phyloP scores from a whole-genome alignment of 2,329 filamentous ascomycete species.

The Lachnellula hyalina region DNA sequence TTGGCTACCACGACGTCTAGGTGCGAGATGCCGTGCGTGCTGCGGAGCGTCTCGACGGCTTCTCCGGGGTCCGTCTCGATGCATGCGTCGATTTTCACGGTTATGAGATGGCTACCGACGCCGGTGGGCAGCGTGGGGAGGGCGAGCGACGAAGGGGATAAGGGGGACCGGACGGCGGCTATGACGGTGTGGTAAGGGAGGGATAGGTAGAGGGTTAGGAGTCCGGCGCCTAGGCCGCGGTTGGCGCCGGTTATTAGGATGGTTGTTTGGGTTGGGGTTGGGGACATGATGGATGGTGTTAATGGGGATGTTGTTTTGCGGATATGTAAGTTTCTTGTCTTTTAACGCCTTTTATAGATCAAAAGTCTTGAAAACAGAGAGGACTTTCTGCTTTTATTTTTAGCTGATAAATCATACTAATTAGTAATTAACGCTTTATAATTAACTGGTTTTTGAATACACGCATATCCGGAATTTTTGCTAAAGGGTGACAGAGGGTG shows the following conservation, averaged over 20 bases:
- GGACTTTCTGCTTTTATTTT: no score
- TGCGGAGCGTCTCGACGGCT: not conserved
- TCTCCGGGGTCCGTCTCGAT: not conserved
- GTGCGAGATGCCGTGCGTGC: constrained; percentile 7
- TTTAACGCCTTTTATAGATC: no score
- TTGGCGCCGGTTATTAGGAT: not conserved
- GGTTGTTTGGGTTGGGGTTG: not conserved
- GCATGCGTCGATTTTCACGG: constrained; percentile 30
- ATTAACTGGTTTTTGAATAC: no score
- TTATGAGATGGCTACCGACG: constrained; percentile 26
- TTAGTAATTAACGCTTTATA: no score
- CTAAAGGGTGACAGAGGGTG: no score
- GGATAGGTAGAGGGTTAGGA: not conserved
- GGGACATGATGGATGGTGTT: no score
- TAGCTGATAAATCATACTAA: no score
- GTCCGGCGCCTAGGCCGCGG: not conserved
- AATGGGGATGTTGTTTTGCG: no score
- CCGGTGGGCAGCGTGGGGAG: not conserved
- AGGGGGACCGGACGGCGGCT: not conserved
- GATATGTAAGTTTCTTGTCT: no score
- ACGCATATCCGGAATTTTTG: no score
- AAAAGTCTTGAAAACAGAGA: no score
- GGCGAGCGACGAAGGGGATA: not conserved
- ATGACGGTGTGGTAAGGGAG: not conserved
- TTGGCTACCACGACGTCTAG: constrained; percentile 36